These are phyloP conservation scores for Primulina eburnea DNA, from an alignment of 257 asterid genomes.

Conservation along the genomic window DNA sequence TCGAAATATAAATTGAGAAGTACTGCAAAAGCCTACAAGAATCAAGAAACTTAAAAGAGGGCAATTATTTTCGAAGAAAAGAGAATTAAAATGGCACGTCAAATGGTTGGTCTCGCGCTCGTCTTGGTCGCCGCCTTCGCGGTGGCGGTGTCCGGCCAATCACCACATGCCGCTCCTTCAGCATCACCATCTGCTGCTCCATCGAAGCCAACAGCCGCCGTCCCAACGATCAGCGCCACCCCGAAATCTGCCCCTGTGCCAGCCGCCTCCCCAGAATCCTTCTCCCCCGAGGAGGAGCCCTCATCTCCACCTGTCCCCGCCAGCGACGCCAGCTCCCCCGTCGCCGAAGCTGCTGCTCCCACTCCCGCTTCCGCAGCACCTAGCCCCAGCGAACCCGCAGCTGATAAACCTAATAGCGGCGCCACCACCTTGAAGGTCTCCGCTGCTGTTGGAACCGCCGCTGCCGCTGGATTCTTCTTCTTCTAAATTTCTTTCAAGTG, in stretches of 20 bases:
- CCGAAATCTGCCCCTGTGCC: not conserved
- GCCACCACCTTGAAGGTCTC: constrained; percentile 34
- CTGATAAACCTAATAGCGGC: constrained; percentile 7
- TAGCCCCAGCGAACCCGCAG: constrained; percentile 7
- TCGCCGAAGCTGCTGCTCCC: not conserved
- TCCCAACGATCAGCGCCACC: not conserved
- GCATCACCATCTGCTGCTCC: constrained; percentile 22
- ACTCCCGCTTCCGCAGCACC: constrained; percentile 24
- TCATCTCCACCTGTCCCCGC: constrained; percentile 40
- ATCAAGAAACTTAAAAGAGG: not conserved
- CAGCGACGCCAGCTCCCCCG: constrained; percentile 26
- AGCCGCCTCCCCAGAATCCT: not conserved
- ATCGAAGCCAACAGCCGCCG: constrained; percentile 4
- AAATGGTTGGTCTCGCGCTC: constrained; percentile 35
- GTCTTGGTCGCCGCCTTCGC: constrained; percentile 35
- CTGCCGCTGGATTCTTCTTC: constrained; percentile 36
- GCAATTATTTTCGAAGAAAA: not conserved
- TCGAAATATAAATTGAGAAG: not conserved
- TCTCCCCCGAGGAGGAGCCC: constrained; percentile 27
- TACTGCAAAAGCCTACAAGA: not conserved
- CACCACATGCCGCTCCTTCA: constrained; percentile 29
- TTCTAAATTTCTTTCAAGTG: not conserved
- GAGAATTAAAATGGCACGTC: constrained; percentile 40
- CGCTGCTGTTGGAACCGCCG: constrained; percentile 31
- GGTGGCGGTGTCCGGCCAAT: constrained; percentile 30